Evolutionary conservation across 2,329 filamentous ascomycete genomes (phyloP), one percentile per base, ranked within the genome.

Genomic region (Coniella lustricola): DNA sequence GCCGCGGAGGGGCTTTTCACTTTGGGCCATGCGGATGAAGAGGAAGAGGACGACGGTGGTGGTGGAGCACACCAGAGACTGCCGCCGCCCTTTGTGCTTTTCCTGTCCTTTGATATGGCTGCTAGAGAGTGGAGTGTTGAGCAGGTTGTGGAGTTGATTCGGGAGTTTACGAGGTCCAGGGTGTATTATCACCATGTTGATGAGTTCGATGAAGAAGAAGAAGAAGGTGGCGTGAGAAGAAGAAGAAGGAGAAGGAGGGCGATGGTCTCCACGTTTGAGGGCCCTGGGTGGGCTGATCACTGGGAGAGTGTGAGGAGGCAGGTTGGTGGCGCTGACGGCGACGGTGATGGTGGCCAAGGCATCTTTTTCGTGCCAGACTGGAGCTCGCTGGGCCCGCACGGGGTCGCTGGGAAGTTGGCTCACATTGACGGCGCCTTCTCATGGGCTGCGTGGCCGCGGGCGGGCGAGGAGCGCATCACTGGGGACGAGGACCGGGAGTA

Each of bases 261-360:
- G 0, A 61, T 76, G 9, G 73, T 76, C n/a, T 74, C 71, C 4
- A 77, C 74, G 1, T 77, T 77, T 47, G 73, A 75, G 56, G 74
- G 74, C 2, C 60, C 68, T 5, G 56, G 54, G 20, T 69, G 68
- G 57, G 63, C 66, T 4, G 60, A 61, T 20, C 68, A 73, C 56
- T 74, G 71, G 71, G 48, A 56, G 2, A 52, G 56, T 1, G 70
- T 76, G 44, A 66, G 67, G 37, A 49, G 56, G 16, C 53, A 59
- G 20, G 65, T 64, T 29, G 25, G 25, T 29, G 25, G 10, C 10
- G 25, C 5, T 5, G 25, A 29, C 10, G 25, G 25, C 25, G 25
- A 29, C 10, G 25, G 25, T 29, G 25, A 29, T 29, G 25, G 25
- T 29, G 25, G 10, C 10, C 5, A 10, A 5, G 25, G 58, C 7